Evolutionary conservation across 1,284 basidiomycete species (phyloP).

Genomic region (Lentinus polychrous): DNA sequence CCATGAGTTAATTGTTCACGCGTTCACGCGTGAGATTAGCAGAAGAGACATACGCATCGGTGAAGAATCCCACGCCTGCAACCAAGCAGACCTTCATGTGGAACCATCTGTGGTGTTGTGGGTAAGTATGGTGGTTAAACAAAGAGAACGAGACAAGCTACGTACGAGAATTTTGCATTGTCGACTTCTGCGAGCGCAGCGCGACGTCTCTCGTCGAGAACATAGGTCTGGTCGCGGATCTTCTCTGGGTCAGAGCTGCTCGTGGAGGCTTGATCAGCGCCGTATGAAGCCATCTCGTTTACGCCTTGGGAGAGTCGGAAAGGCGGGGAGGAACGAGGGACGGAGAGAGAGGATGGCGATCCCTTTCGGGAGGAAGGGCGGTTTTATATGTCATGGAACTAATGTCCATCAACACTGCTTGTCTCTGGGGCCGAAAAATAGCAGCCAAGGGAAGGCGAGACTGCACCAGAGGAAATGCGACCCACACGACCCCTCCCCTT

Average conservation of each 20-base stretch:
- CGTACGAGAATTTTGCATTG: constrained; percentile 45
- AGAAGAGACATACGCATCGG: constrained; percentile 57
- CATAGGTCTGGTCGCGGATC: constrained; percentile 4
- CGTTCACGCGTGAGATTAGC: background rate
- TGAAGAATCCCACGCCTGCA: constrained; percentile 81
- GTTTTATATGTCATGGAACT: constrained; percentile 2
- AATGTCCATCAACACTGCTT: background rate
- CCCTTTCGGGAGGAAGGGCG: background rate
- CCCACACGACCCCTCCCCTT: constrained; percentile 7
- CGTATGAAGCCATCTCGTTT: constrained; percentile 12
- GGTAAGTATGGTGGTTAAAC: constrained; percentile 3
- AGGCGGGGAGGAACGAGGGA: constrained; percentile 5
- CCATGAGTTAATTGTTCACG: background rate
- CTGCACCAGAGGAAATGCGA: background rate
- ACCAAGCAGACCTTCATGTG: constrained; percentile 71
- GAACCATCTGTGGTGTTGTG: constrained; percentile 29
- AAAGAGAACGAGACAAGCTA: constrained; percentile 16
- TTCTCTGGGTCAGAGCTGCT: constrained; percentile 9
- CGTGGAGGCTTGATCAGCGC: constrained; percentile 13
- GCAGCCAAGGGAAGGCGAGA: constrained; percentile 1
- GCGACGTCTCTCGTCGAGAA: constrained; percentile 32
- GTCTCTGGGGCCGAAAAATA: background rate
- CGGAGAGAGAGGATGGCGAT: constrained; percentile 9
- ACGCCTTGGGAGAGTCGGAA: background rate
- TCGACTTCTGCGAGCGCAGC: constrained; percentile 49